These are phyloP conservation scores for Lagerstroemia speciosa DNA, from an alignment of 345 rosid species.

Conservation along the genomic window DNA sequence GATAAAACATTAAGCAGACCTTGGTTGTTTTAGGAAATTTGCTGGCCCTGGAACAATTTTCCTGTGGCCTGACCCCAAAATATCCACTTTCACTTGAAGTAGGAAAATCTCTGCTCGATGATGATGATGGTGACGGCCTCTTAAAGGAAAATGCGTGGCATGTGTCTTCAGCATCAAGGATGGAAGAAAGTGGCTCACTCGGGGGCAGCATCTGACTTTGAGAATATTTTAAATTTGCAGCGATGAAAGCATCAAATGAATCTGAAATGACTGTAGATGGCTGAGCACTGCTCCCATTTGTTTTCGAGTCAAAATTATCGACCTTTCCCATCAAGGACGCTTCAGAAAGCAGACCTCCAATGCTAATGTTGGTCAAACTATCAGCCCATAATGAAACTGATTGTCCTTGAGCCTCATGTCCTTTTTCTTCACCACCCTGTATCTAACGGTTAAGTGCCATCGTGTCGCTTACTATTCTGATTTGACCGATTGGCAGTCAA, in stretches of 20 bases:
- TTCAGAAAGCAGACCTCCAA: conserved; percentile 77
- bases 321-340: conserved; percentile 54
- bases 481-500: neutral
- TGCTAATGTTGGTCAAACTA: conserved; percentile 55
- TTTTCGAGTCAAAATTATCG: conserved; percentile 16
- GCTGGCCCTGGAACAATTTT: conserved; percentile 18
- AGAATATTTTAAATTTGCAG: conserved; percentile 27
- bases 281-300: conserved; percentile 31
- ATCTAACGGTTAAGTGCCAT: conserved; percentile 10
- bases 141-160: conserved; percentile 76
- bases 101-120: conserved; percentile 22
- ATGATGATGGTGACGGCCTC: conserved; percentile 20
- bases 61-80: conserved; percentile 19
- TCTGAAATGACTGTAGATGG: conserved; percentile 53
- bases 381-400: conserved; percentile 54
- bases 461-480: too few species aligned
- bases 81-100: conserved; percentile 21
- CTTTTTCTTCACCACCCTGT: conserved; percentile 37
- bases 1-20: conserved; percentile 24
- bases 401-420: conserved; percentile 22
- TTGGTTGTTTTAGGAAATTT: conserved; percentile 19
- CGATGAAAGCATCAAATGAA: conserved; percentile 65
- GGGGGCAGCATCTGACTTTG: conserved; percentile 25
- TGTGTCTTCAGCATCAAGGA: conserved; percentile 88
- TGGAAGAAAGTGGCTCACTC: conserved; percentile 43